Evolutionary conservation across 73 alveolate species (phyloP).

Genomic region (Paramecium caudatum): DNA sequence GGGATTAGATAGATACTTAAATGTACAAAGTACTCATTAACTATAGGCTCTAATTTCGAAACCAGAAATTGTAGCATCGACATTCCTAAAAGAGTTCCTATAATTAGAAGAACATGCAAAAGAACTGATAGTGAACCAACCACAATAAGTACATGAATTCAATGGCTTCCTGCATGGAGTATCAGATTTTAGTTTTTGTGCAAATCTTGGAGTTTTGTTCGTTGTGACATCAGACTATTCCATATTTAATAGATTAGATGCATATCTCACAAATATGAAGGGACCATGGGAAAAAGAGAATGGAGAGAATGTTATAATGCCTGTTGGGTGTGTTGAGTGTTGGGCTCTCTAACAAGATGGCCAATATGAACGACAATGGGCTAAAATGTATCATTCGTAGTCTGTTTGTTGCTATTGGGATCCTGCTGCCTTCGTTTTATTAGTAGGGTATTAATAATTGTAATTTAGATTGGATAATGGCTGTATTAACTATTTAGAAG

Average conservation of each 20-base stretch:
- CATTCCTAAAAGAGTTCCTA: slow-evolving; percentile 64
- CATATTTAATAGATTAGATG: slow-evolving; percentile 72
- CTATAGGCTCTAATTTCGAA: slow-evolving; percentile 8
- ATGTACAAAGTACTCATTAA: not conserved
- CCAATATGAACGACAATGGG: slow-evolving; percentile 60
- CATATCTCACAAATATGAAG: slow-evolving; percentile 74
- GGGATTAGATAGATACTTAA: slow-evolving; percentile 70
- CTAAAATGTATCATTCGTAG: slow-evolving; percentile 66
- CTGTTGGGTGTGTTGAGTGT: slow-evolving; percentile 75
- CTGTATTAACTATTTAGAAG: slow-evolving; percentile 64
- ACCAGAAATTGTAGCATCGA: slow-evolving; percentile 60
- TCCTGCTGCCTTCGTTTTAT: slow-evolving; percentile 62
- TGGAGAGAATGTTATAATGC: slow-evolving; percentile 57
- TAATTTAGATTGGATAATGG: slow-evolving; percentile 73
- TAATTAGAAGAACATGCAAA: slow-evolving; percentile 76
- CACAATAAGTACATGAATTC: slow-evolving; percentile 61
- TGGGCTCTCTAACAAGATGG: slow-evolving; percentile 63
- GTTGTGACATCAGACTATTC: slow-evolving; percentile 71
- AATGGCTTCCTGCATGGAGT: slow-evolving; percentile 75
- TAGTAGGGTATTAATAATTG: slow-evolving; percentile 69
- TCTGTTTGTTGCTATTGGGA: slow-evolving; percentile 76
- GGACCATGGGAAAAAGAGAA: slow-evolving; percentile 78
- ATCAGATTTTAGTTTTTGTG: slow-evolving; percentile 53
- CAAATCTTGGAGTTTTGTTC: slow-evolving; percentile 67
- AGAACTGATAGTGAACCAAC: slow-evolving; percentile 50